Conservation (phyloP, 1,284 basidiomycete genomes). For the Apiotrichum gamsii region DNA sequence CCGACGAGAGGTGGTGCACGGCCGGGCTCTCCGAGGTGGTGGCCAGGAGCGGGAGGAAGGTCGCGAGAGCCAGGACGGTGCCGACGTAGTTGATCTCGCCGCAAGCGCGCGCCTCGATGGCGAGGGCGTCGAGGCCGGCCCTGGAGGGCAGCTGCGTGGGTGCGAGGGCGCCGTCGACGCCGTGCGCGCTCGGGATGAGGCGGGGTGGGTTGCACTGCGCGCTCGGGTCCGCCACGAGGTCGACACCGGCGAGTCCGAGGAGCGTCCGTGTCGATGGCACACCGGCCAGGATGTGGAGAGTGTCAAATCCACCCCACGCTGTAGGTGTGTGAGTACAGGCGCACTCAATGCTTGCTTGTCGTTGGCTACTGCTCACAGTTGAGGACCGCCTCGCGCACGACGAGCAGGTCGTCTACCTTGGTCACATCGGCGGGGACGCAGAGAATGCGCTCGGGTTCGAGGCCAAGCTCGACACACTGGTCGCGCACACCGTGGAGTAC, state of each 20-base stretch:
- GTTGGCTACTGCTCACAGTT: too few species aligned
- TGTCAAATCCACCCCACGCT: constrained; percentile 81
- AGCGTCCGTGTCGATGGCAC: constrained; percentile 76
- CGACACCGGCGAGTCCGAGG: constrained; percentile 63
- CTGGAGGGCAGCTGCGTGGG: constrained; percentile 16
- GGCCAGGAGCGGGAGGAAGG: constrained; percentile 65
- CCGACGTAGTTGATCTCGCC: constrained; percentile 50
- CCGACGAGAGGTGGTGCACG: constrained; percentile 70
- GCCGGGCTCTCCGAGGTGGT: constrained; percentile 64
- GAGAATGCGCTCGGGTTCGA: constrained; percentile 40
- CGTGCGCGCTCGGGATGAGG: constrained; percentile 5
- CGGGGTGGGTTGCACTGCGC: constrained; percentile 4
- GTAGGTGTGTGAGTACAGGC: too few species aligned
- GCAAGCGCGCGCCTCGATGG: constrained; percentile 42
- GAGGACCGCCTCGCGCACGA: constrained; percentile 55
- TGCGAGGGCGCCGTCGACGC: not conserved
- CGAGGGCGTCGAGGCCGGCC: constrained; percentile 44
- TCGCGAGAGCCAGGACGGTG: constrained; percentile 48
- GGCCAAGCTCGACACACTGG: constrained; percentile 53
- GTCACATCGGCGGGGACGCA: constrained; percentile 61
- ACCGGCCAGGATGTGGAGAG: constrained; percentile 74
- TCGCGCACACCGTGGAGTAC: constrained; percentile 57
- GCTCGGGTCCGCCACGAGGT: constrained; percentile 36
- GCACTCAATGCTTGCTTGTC: too few species aligned
- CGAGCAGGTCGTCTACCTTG: constrained; percentile 61